These are phyloP conservation scores for Euphorbia pulcherrima DNA, from an alignment of 345 rosid genomes.

Conservation along the genomic window DNA sequence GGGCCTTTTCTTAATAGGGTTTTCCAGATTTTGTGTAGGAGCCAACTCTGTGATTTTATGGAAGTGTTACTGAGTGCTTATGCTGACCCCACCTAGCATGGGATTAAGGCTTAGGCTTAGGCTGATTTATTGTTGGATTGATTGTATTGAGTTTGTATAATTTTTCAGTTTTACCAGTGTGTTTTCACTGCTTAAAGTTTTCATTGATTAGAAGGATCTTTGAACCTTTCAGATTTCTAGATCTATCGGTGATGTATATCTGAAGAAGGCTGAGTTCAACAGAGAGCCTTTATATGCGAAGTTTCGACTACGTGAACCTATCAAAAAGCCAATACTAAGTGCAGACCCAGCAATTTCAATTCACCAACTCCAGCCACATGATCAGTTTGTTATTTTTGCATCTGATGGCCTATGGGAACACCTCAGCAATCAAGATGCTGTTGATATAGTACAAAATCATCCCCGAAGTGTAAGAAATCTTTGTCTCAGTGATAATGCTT, in stretches of 20 bases:
- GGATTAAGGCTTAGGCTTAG: no score
- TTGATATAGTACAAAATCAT: constrained; percentile 61
- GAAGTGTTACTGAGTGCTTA: background rate
- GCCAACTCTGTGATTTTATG: constrained; percentile 2
- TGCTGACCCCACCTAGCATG: no score
- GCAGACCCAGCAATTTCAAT: constrained; percentile 65
- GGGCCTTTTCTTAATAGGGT: no score
- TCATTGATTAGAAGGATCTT: constrained; percentile 5
- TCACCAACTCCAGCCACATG: constrained; percentile 60
- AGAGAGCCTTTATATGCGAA: constrained; percentile 64
- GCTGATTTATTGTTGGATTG: no score
- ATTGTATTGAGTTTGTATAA: no score
- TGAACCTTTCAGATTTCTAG: constrained; percentile 54
- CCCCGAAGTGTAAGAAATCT: constrained; percentile 48
- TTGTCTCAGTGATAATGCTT: background rate
- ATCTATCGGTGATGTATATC: constrained; percentile 80
- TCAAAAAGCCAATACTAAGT: constrained; percentile 62
- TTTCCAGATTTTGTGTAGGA: background rate
- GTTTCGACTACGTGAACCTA: constrained; percentile 66
- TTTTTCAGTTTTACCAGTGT: constrained; percentile 8
- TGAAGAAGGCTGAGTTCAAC: constrained; percentile 80
- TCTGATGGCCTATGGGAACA: constrained; percentile 91
- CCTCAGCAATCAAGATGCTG: constrained; percentile 78
- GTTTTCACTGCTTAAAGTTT: constrained; percentile 8
- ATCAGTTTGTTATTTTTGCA: constrained; percentile 69